A percentile compares a stretch with the other conserved stretches of the same genome.
These are phyloP conservation scores for Populus trichocarpa DNA, from an alignment of 441 rosid genomes.

Conservation along the genomic window DNA sequence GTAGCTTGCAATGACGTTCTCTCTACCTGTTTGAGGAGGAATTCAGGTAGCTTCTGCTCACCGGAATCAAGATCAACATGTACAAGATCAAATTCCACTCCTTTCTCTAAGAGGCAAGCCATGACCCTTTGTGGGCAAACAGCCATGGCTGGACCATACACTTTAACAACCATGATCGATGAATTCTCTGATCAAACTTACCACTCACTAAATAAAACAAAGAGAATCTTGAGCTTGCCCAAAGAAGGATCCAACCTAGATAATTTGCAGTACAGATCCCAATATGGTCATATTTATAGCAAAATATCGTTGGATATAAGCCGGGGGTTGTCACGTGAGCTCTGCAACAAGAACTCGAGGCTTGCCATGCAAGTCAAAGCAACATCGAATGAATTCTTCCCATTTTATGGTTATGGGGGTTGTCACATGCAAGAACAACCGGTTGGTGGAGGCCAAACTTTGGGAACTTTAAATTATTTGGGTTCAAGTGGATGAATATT, in stretches of 20 bases:
- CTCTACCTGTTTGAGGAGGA: slow-evolving; percentile 57
- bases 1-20: slow-evolving; percentile 8
- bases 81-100: slow-evolving; percentile 39
- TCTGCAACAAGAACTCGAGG: neutral
- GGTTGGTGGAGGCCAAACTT: neutral
- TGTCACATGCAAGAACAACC: neutral
- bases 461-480: neutral
- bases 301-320: neutral
- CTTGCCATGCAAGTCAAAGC: neutral
- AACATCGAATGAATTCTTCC: neutral
- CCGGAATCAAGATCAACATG: slow-evolving; percentile 13
- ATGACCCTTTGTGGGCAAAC: slow-evolving; percentile 63
- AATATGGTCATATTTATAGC: neutral
- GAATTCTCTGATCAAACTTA: neutral
- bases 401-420: neutral
- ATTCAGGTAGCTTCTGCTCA: slow-evolving; percentile 47
- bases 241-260: neutral
- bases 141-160: slow-evolving; percentile 46
- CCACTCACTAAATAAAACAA: slow-evolving; percentile 8
- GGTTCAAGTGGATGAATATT: neutral
- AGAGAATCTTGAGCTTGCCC: neutral
- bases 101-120: slow-evolving; percentile 59
- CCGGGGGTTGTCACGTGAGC: neutral
- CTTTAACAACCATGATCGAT: slow-evolving; percentile 56
- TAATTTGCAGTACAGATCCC: neutral